These are phyloP conservation scores for Trichoderma aggressivum DNA, from an alignment of 2,329 filamentous ascomycete genomes.

Conservation along the genomic window DNA sequence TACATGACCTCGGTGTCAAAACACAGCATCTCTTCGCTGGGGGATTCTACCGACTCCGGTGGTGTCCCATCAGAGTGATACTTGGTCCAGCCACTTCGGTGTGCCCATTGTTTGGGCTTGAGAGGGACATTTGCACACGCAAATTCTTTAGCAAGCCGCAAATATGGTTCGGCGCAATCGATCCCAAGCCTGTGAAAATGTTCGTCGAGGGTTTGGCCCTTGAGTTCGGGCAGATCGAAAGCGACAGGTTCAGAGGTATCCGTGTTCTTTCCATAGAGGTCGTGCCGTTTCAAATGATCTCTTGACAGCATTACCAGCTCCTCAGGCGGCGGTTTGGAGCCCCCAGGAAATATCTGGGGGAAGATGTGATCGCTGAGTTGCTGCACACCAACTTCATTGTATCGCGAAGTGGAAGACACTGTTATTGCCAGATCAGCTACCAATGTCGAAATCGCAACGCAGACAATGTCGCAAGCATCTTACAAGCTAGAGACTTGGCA, in stretches of 20 bases:
- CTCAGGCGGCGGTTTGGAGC: slow-evolving; percentile 54
- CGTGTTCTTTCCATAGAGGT: slow-evolving; percentile 85
- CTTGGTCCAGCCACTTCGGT: slow-evolving; percentile 87
- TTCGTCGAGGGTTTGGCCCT: slow-evolving; percentile 81
- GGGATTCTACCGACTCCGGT: slow-evolving; percentile 67
- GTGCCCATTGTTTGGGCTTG: slow-evolving; percentile 69
- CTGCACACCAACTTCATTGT: slow-evolving; percentile 92
- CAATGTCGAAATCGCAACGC: not conserved
- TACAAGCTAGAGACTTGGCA: slow-evolving; percentile 37
- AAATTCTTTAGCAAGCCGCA: slow-evolving; percentile 72
- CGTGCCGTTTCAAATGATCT: slow-evolving; percentile 80
- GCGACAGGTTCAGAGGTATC: slow-evolving; percentile 72
- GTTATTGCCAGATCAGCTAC: not conserved
- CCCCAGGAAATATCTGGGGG: slow-evolving; percentile 71
- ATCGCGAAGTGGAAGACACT: slow-evolving; percentile 61
- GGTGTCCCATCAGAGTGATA: slow-evolving; percentile 71
- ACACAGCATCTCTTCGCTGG: slow-evolving; percentile 76
- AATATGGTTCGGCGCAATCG: slow-evolving; percentile 82
- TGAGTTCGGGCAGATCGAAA: slow-evolving; percentile 78
- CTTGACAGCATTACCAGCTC: slow-evolving; percentile 76
- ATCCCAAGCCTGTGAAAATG: slow-evolving; percentile 88
- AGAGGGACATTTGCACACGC: slow-evolving; percentile 57
- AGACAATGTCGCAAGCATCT: slow-evolving; percentile 23
- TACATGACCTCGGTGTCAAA: slow-evolving; percentile 98
- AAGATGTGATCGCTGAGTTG: slow-evolving; percentile 84